A percentile compares a stretch with the other conserved stretches of the same genome.
Conservation (phyloP, 2,329 filamentous ascomycete species). For the Chrysoporthe cubensis region DNA sequence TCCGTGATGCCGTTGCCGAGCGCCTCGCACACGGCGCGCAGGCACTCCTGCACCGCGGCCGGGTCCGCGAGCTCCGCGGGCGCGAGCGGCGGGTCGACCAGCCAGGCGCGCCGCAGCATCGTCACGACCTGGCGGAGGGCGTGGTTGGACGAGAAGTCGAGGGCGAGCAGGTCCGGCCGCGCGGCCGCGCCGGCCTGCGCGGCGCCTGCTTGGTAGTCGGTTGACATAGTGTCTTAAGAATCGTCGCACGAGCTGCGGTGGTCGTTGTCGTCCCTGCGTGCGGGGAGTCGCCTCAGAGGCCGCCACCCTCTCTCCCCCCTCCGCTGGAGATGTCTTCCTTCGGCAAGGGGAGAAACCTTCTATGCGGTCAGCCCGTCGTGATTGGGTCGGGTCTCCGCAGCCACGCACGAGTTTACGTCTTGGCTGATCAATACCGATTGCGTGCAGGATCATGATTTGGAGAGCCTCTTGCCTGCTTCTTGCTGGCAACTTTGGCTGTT, state of each 20-base stretch:
- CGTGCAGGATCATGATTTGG: no score
- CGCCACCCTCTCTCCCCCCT: not conserved
- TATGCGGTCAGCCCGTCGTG: not conserved
- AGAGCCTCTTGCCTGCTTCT: no score
- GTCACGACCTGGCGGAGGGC: constrained; percentile 27
- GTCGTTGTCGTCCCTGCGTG: not conserved
- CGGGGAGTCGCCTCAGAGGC: not conserved
- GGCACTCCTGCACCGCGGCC: constrained; percentile 14
- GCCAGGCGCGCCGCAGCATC: constrained; percentile 29
- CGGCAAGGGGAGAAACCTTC: not conserved
- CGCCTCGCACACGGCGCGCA: constrained; percentile 17
- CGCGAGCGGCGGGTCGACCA: constrained; percentile 25
- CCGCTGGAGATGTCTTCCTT: not conserved
- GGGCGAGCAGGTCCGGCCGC: constrained; percentile 2
- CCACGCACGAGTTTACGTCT: no score
- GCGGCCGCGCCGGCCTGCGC: not conserved
- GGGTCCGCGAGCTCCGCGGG: constrained; percentile 23
- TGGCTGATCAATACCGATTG: no score
- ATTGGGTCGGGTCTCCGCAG: constrained; percentile 3
- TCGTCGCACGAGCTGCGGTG: not conserved
- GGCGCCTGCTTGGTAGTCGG: not conserved
- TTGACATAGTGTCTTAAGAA: not conserved
- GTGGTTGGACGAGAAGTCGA: constrained; percentile 26
- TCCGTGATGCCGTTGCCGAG: constrained; percentile 15
- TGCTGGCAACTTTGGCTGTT: no score